These are phyloP conservation scores for Salix udensis DNA, from an alignment of 345 rosid species.

Conservation along the genomic window DNA sequence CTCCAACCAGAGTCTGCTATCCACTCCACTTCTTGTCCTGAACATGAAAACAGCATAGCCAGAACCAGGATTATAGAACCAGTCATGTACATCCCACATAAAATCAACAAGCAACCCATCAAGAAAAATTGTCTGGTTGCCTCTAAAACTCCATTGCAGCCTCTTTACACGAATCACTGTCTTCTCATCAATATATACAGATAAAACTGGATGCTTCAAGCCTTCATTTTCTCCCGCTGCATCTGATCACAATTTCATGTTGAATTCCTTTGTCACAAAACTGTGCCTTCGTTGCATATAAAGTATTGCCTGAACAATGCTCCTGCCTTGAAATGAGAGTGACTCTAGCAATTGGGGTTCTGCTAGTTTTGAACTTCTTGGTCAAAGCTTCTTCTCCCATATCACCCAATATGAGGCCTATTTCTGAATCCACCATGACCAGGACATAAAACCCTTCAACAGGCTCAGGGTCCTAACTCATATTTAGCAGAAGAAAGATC, in stretches of 20 bases:
- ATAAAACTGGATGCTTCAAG: conserved; percentile 52
- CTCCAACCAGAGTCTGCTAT: conserved; percentile 67
- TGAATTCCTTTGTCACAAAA: conserved; percentile 51
- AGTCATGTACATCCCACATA: conserved; percentile 94
- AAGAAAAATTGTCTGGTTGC: conserved; percentile 78
- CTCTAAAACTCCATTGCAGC: conserved; percentile 88
- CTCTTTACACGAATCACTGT: conserved; percentile 71
- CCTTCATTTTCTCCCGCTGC: conserved; percentile 63
- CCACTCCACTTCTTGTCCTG: conserved; percentile 71
- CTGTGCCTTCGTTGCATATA: conserved; percentile 62
- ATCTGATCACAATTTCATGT: conserved; percentile 69
- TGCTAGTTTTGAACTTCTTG: conserved; percentile 36
- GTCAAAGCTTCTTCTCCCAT: conserved; percentile 41
- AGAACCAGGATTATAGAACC: conserved; percentile 62
- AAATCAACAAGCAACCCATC: conserved; percentile 80
- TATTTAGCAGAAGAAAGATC: conserved; percentile 77
- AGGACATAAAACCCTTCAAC: conserved; percentile 59
- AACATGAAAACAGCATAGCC: conserved; percentile 87
- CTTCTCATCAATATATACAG: conserved; percentile 69
- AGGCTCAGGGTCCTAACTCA: conserved; percentile 58
- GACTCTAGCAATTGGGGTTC: conserved; percentile 22
- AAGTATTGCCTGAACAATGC: conserved; percentile 63
- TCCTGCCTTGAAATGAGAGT: conserved; percentile 62
- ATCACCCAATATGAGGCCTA: conserved; percentile 66
- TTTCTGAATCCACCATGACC: conserved; percentile 56